Conservation (phyloP, 2,329 filamentous ascomycete genomes). For the Fusarium lyarnte region DNA sequence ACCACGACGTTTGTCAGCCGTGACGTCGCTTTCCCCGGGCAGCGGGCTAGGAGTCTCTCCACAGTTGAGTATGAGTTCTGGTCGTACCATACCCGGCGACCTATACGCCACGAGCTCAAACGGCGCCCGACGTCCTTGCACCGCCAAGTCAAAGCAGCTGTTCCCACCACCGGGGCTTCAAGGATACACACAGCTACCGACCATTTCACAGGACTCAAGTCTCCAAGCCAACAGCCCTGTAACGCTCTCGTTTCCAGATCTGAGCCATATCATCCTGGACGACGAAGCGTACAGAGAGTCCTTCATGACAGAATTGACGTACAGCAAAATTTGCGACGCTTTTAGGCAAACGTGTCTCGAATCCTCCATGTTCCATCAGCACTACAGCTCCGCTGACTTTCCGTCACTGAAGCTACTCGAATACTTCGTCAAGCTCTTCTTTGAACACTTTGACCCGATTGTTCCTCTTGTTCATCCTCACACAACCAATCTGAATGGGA, state of each 20-base stretch:
- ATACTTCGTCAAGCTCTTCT: conserved; percentile 46
- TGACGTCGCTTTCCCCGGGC: background rate
- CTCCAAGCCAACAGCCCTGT: fast-evolving
- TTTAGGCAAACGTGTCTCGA: conserved; percentile 19
- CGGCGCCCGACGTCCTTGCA: conserved; percentile 30
- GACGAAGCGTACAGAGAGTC: background rate
- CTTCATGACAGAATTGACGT: background rate
- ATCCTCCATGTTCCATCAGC: background rate
- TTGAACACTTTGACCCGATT: conserved; percentile 46
- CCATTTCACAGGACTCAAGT: background rate
- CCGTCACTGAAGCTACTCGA: conserved; percentile 42
- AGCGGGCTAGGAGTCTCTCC: background rate
- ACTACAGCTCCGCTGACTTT: conserved; percentile 27
- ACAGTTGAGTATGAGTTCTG: conserved; percentile 3
- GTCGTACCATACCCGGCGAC: conserved; percentile 1
- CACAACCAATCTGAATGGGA: conserved; percentile 1
- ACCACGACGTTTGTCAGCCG: background rate
- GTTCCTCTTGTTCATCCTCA: conserved; percentile 45
- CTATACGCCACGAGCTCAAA: conserved; percentile 34
- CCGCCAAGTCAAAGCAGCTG: conserved; percentile 13
- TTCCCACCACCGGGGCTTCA: background rate
- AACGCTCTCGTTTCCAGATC: background rate
- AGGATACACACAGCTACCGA: background rate
- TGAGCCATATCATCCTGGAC: background rate
- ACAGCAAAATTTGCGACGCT: background rate